Conservation (phyloP, 1,284 basidiomycete species). For the Apiotrichum mycotoxinovorans region DNA sequence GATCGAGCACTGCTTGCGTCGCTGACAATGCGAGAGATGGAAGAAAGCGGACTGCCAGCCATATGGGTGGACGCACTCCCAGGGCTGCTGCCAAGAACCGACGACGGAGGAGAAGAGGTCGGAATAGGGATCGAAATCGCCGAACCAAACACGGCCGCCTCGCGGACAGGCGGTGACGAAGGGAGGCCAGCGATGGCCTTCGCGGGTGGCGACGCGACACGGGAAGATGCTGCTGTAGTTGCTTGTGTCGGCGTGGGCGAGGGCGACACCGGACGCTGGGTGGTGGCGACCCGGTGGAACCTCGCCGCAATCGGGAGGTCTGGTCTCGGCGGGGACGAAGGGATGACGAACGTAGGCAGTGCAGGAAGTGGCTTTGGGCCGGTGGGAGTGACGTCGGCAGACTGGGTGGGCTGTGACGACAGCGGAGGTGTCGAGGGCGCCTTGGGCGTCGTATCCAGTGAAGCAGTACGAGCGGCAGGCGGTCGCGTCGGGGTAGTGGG, state of each 20-base stretch:
- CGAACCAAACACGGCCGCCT: not conserved
- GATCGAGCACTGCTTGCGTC: slow-evolving; percentile 5
- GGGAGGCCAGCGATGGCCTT: not conserved
- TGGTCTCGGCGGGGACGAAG: not conserved
- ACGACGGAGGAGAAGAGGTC: not conserved
- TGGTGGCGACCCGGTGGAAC: not conserved
- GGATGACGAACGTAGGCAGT: not conserved
- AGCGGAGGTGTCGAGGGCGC: not conserved
- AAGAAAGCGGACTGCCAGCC: not conserved
- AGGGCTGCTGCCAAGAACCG: not conserved
- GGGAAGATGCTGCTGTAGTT: not conserved
- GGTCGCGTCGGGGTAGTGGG: not conserved
- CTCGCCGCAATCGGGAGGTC: not conserved
- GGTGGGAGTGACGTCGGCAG: not conserved
- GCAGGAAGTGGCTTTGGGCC: not conserved
- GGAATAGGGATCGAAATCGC: not conserved
- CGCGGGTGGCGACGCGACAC: not conserved
- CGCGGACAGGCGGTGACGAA: not conserved
- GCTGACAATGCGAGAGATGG: slow-evolving; percentile 4
- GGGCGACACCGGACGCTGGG: not conserved
- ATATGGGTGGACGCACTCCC: slow-evolving; percentile 7
- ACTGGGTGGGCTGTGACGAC: not conserved
- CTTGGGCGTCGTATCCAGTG: not conserved
- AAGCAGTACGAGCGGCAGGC: not conserved
- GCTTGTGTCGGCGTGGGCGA: not conserved